phyloP scores from a whole-genome alignment of 768 basidiomycete species.

The Stropharia rugosoannulata region DNA sequence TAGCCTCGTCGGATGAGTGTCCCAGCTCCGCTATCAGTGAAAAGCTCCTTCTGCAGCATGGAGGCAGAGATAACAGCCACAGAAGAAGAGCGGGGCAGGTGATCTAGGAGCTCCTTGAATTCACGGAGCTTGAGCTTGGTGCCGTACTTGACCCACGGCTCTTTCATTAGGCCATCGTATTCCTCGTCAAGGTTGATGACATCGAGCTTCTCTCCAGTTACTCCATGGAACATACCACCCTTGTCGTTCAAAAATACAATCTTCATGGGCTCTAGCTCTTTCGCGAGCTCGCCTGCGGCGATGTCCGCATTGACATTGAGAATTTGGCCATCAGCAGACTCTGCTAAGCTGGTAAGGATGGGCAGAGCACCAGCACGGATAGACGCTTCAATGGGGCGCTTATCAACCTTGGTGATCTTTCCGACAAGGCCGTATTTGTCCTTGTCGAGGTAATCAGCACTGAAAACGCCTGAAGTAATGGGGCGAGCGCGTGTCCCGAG shows the following conservation, averaged over 20 bases:
- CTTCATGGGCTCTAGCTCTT: constrained; percentile 97
- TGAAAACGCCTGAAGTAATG: constrained; percentile 97
- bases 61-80: constrained; percentile 96
- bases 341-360: constrained; percentile 92
- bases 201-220: constrained; percentile 93
- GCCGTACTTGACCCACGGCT: constrained; percentile 98
- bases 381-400: constrained; percentile 93
- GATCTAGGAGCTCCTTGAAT: constrained; percentile 98
- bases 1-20: constrained; percentile 98
- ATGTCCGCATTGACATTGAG: constrained; percentile 99
- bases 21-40: constrained; percentile 97
- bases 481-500: constrained; percentile 97
- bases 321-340: constrained; percentile 95
- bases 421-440: constrained; percentile 95
- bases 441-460: constrained; percentile 93
- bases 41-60: constrained; percentile 94
- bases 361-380: constrained; percentile 96
- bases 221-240: constrained; percentile 96
- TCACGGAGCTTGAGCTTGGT: constrained; percentile 99
- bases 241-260: constrained; percentile 99
- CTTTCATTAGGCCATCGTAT: constrained; percentile 94
- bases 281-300: constrained; percentile 95
- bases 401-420: constrained; percentile 92
- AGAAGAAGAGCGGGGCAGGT: constrained; percentile 96
- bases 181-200: constrained; percentile 99